Percentiles rank a stretch among this genome's conserved stretches.
Conservation (phyloP, 768 basidiomycete genomes). For the Mycena rosella region DNA sequence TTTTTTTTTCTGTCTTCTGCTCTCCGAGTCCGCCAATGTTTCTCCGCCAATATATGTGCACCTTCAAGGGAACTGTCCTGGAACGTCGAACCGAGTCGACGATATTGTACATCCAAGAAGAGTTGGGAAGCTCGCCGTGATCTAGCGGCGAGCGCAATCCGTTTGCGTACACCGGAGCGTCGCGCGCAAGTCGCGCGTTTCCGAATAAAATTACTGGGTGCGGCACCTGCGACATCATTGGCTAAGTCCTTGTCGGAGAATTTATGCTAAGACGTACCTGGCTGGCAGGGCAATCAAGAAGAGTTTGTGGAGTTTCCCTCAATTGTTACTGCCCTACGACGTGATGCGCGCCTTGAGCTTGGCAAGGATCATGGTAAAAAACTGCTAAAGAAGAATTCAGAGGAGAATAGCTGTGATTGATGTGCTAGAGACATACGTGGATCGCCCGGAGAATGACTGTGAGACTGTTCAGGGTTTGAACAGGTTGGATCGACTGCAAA, state of each 20-base stretch:
- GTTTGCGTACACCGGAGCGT: neutral
- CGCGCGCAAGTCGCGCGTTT: neutral
- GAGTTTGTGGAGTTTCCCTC: neutral
- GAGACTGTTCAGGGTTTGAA: neutral
- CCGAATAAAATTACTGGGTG: neutral
- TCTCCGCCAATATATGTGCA: neutral
- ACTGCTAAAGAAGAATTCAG: neutral
- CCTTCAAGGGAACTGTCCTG: neutral
- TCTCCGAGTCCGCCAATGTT: neutral
- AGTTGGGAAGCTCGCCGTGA: neutral
- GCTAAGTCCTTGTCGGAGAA: neutral
- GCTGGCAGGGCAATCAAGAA: neutral
- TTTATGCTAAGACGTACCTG: neutral
- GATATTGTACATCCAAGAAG: neutral
- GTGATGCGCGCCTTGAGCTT: neutral
- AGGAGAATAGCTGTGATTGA: neutral
- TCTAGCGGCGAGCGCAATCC: neutral
- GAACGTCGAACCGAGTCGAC: neutral
- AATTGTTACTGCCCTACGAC: neutral
- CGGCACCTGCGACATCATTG: neutral
- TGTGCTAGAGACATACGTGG: neutral
- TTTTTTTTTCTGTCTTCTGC: neutral
- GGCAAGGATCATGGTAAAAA: neutral
- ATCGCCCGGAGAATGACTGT: neutral
- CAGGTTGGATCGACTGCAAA: neutral